These are phyloP conservation scores for Myriangium duriaei DNA, from an alignment of 2,329 filamentous ascomycete species.

Conservation along the genomic window DNA sequence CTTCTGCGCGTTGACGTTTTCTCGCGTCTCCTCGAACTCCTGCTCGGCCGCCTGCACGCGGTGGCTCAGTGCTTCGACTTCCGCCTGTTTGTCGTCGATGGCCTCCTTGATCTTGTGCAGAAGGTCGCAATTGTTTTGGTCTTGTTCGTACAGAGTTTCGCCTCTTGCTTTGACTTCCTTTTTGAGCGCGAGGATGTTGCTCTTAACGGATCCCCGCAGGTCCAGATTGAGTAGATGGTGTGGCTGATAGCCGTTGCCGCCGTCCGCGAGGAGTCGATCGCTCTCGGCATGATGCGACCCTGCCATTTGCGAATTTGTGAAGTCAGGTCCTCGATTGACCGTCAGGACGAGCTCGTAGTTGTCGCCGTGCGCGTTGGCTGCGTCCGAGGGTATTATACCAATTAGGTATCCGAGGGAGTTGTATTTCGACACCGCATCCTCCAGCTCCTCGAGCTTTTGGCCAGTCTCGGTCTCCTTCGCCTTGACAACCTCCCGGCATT, in stretches of 20 bases:
- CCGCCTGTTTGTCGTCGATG: conserved; percentile 86
- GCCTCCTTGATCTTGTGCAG: conserved; percentile 92
- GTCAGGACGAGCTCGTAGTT: conserved; percentile 77
- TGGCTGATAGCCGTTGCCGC: conserved; percentile 77
- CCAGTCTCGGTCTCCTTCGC: conserved; percentile 85
- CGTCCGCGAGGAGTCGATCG: conserved; percentile 70
- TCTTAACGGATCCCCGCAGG: conserved; percentile 70
- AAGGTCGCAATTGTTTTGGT: conserved; percentile 89
- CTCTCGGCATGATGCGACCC: conserved; percentile 39
- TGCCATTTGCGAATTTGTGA: conserved; percentile 43
- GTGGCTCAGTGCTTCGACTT: conserved; percentile 86
- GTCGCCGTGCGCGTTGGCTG: conserved; percentile 70
- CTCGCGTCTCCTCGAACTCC: conserved; percentile 87
- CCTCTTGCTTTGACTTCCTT: conserved; percentile 90
- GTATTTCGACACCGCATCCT: conserved; percentile 77
- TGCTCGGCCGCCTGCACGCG: conserved; percentile 78
- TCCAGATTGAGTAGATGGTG: conserved; percentile 83
- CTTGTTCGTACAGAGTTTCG: conserved; percentile 68
- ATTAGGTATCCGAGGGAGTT: conserved; percentile 93
- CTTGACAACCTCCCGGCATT: conserved; percentile 67
- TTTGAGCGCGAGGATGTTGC: conserved; percentile 60
- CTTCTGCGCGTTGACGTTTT: conserved; percentile 75
- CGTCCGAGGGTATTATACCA: conserved; percentile 72
- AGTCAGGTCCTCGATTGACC: conserved; percentile 68
- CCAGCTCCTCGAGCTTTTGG: conserved; percentile 79